phyloP scores from a whole-genome alignment of 106 monocot species.

The Dendrobium nobile region DNA sequence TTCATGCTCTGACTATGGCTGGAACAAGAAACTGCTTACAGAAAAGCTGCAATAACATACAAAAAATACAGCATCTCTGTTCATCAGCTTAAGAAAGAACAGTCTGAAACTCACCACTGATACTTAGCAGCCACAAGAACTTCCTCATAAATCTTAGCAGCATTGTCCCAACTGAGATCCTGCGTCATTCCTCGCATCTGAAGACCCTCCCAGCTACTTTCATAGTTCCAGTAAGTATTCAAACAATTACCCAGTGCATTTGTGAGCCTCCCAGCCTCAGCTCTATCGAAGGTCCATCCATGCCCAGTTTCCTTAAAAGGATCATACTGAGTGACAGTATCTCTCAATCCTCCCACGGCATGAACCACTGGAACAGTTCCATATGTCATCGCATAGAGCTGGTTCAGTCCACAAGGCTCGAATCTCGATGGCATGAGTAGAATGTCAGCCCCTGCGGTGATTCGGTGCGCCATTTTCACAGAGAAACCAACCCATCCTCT shows the following conservation, averaged over 20 bases:
- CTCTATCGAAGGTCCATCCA: slow-evolving; percentile 83
- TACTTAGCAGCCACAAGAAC: slow-evolving; percentile 88
- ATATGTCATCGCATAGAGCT: slow-evolving; percentile 83
- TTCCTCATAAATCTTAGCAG: slow-evolving; percentile 70
- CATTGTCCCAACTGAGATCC: slow-evolving; percentile 90
- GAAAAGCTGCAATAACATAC: too few species aligned
- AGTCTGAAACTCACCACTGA: slow-evolving; percentile 59
- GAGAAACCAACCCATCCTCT: slow-evolving; percentile 86
- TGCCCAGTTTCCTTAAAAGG: slow-evolving; percentile 53
- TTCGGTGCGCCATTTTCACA: slow-evolving; percentile 63
- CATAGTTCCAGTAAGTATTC: slow-evolving; percentile 65
- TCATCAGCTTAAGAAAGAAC: too few species aligned
- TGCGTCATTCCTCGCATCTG: slow-evolving; percentile 78
- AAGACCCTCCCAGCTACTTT: slow-evolving; percentile 81
- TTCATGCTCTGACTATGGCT: too few species aligned
- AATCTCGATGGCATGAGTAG: slow-evolving; percentile 90
- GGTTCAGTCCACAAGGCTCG: slow-evolving; percentile 92
- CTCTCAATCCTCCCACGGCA: slow-evolving; percentile 77
- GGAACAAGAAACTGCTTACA: too few species aligned
- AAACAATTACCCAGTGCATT: slow-evolving; percentile 63
- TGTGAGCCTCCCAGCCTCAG: slow-evolving; percentile 40
- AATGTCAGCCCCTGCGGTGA: slow-evolving; percentile 76
- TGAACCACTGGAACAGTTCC: slow-evolving; percentile 91
- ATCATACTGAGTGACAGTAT: slow-evolving; percentile 68
- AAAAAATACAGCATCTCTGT: too few species aligned